Base-by-base conservation (phyloP, 345 rosid species). In the Cardiospermum halicacabum region DNA sequence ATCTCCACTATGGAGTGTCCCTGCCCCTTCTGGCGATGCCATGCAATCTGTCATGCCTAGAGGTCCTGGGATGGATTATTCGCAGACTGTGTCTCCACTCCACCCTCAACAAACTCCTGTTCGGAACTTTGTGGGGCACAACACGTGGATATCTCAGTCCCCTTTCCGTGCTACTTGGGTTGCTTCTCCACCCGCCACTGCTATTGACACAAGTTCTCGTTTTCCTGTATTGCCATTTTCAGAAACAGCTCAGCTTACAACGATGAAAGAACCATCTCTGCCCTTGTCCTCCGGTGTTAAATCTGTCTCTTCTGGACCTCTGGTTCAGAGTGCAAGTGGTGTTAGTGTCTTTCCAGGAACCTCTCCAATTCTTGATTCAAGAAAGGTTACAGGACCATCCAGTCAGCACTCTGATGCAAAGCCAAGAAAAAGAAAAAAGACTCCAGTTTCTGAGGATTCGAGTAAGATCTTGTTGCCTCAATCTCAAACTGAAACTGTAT, bases 401-500 rank as follows among this genome's bases (percentile, higher is more conserved):
- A 77, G 69, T 76, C 89, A 75, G 53, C 84, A 68, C 27, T 31
- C 79, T 7, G 84, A 72, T 59, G 62, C 82, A 8, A 95, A 86
- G 80, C 60, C 89, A 48, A 89, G 96, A 75, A 95, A 85, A 69
- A 85, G 96, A 67, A 91, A 86, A 68, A 95, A 95, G 80, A 56
- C 65, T 50, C 76, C 81, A 28, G 75, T 61, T 66, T 65, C 90
- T 49, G 83, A 72, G 64, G 85, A 76, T 72, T 65, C 71, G 56
- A 77, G 69, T 34, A 85, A 79, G 78, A 69, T 63, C 64, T 47
- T 67, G 31, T 70, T 78, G 68, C 67, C 90, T 39, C 84, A 68
- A 57, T 72, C 79, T 69, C 82, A 73, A 72, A 59, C 73, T 31
- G 85, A 80, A 48, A 60, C 68, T 45, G 58, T 59, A 58, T 67